phyloP scores from a whole-genome alignment of 495 filamentous ascomycete species.

The Xylaria castorea region DNA sequence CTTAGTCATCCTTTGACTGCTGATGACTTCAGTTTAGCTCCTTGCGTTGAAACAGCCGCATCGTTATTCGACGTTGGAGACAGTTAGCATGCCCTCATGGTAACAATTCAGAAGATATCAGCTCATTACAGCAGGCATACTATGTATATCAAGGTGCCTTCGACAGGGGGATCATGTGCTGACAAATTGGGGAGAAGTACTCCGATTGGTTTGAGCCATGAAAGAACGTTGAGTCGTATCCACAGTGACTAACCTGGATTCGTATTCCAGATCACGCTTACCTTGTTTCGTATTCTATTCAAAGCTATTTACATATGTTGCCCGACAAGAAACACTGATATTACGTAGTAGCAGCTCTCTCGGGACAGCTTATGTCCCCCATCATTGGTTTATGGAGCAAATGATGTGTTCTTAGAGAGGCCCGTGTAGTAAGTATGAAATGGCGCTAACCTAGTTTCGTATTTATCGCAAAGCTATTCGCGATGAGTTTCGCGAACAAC shows the following conservation, averaged over 20 bases:
- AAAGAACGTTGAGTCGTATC: not conserved
- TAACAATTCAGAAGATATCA: not conserved
- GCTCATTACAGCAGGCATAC: not conserved
- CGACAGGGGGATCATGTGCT: not conserved
- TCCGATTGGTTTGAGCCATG: not conserved
- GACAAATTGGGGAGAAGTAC: not conserved
- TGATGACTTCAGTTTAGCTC: not conserved
- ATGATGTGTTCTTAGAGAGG: not conserved
- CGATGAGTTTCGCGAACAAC: not conserved
- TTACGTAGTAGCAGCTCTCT: not conserved
- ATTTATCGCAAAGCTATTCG: not conserved
- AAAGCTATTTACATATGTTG: not conserved
- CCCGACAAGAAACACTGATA: not conserved
- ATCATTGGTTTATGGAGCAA: not conserved
- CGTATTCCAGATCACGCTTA: conserved; percentile 31
- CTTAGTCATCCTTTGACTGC: not conserved
- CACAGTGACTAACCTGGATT: conserved; percentile 35
- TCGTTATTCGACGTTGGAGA: not conserved
- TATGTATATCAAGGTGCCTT: not conserved
- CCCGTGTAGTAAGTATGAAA: not conserved
- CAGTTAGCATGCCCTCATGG: not conserved
- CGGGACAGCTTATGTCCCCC: not conserved
- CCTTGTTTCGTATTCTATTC: conserved; percentile 9
- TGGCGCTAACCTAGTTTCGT: conserved; percentile 22
- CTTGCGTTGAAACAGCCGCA: not conserved